Base-by-base conservation (phyloP, 1,284 basidiomycete species). In the Porogramme epimiltina region DNA sequence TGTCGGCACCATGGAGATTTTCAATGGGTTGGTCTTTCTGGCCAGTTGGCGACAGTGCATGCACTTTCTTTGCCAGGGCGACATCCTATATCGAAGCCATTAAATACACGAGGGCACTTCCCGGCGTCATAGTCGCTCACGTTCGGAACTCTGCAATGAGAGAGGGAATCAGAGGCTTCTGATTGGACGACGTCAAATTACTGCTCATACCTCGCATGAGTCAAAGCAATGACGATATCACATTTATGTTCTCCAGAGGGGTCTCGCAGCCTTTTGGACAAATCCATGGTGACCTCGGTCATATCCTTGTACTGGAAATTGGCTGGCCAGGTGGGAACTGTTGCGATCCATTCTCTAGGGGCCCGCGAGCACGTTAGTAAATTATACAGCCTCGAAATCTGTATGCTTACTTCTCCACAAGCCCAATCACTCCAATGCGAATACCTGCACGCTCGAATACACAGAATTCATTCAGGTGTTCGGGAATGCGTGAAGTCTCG, bases 331-430 rank as follows among this genome's bases (percentile, higher is more conserved):
- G 88, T 83, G 0, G 91, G 79, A 3, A 95, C 87, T 0, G 92
- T 94, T 4, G 81, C 80, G 49, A 94, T 93, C 92, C 92, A 95
- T 65, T 91, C 88, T 64, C 89, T 82, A 51, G 3, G 10, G n/a
- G 23, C 24, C n/a, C 22, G 15, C 5, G 3, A 41, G 13, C 8
- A 28, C 1, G 2, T 36, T 10, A 50, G 13, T 9, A 13, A 20
- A 28, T 16, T 10, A 39, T 33, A 40, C 15, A 40, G 11, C 28
- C 24, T 24, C 36, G 19, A 1, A 19, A 5, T 24, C 23, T 9
- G 3, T 5, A 67, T 9, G 15, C 77, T 45, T 46, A 91, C 90
- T 89, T 77, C 68, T 94, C 92, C 0, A 95, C 89, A 0, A 95
- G 76, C 2, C 92, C 92, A 50, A 95, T 86, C 24, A 93, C 66